A percentile compares a stretch with the other conserved stretches of the same genome.
These are phyloP conservation scores for Aristolochia contorta DNA, from an alignment of 164 flowering plant genomes.

Conservation along the genomic window DNA sequence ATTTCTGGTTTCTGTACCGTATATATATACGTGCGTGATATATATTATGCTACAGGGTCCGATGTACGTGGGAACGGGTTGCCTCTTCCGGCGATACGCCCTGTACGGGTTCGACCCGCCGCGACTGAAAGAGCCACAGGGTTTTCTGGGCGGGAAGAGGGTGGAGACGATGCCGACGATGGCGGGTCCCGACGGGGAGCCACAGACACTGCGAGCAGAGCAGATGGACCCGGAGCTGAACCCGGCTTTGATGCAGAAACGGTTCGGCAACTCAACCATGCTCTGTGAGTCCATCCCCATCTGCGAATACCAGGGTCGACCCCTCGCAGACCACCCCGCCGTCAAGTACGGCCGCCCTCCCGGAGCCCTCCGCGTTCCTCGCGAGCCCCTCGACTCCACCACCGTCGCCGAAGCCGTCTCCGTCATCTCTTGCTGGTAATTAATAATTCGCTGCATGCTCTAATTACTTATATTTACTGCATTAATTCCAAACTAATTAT, in stretches of 20 bases:
- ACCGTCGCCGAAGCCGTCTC: slow-evolving; percentile 70
- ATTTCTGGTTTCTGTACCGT: too few relatives aligned
- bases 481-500: too few relatives aligned
- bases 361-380: slow-evolving; percentile 49
- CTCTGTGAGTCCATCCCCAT: slow-evolving; percentile 58
- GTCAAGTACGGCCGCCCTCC: slow-evolving; percentile 69
- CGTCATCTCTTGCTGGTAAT: slow-evolving; percentile 75
- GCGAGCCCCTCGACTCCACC: slow-evolving; percentile 67
- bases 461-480: too few relatives aligned
- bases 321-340: slow-evolving; percentile 65
- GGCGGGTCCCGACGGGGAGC: slow-evolving; percentile 22
- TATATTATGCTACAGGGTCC: too few relatives aligned
- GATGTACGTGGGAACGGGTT: slow-evolving; percentile 74
- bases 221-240: slow-evolving; percentile 54
- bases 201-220: slow-evolving; percentile 24
- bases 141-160: not conserved
- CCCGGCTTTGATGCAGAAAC: slow-evolving; percentile 45
- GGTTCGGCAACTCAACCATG: slow-evolving; percentile 67
- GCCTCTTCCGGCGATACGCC: slow-evolving; percentile 66
- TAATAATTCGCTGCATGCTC: too few relatives aligned
- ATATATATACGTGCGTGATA: too few relatives aligned
- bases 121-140: not conserved
- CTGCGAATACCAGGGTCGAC: slow-evolving; percentile 69
- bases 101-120: slow-evolving; percentile 80
- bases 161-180: slow-evolving; percentile 21